Base-by-base conservation (phyloP, 192 early-diverging fungal genomes). In the Rhizophagus sp. region DNA sequence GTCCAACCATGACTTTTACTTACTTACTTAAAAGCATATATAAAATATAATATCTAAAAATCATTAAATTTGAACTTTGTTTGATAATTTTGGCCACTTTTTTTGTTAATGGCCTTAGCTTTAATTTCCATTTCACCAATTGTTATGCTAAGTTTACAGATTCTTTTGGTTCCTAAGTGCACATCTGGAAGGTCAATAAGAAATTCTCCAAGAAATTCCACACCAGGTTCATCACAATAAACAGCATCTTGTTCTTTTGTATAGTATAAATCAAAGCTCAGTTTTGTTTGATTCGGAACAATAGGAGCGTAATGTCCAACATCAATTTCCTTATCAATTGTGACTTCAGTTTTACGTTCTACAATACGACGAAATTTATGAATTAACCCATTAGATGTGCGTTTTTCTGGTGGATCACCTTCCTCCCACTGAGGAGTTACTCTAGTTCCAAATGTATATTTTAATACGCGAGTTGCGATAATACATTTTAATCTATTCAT, bases 41-140 rank as follows among this genome's bases (percentile, higher is more conserved):
- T 30, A 30, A 30, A 30, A 30, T 30, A 30, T 30, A 30, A 30
- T 30, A 30, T 30, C 30, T 30, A 30, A 30, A 30, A 30, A 30
- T 30, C 30, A 1, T 30, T 30, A 30, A 36, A 36, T 36, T 36
- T 39, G 22, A 72, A 72, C 11, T 15, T 72, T 3, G 70, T 72
- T 47, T 13, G 19, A 22, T 72, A 72, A 39, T 44, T 24, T 72
- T 49, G 41, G 5, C 33, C 27, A 11, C 19, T 72, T 33, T 22
- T 72, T 3, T 34, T 0, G 24, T 72, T 72, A 24, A 47, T 11
- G 11, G 70, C 41, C 2, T 3, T 72, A 34, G 70, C 70, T n/a
- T 19, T 72, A 24, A 72, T 47, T 72, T 72, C 70, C 39, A 72
- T 72, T 7, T 13, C 70, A 3, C 33, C 70, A 72, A 72, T 49